Evolutionary conservation across 208 protist genomes (phyloP), one percentile per base, ranked within the genome.

Genomic region (Crithidia bombi): DNA sequence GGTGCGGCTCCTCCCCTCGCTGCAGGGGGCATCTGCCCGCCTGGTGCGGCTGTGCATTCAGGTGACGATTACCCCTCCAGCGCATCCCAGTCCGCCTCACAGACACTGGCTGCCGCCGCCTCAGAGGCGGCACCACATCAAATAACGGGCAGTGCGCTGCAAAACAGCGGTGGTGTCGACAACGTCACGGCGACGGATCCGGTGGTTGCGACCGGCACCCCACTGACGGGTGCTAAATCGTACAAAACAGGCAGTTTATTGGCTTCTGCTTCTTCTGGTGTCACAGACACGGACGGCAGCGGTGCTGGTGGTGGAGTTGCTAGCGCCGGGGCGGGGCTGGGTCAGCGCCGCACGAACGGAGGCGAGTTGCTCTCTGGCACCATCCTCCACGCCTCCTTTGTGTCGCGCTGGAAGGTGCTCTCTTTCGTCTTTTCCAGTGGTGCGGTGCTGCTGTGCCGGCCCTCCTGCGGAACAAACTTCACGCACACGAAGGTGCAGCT

Each of bases 341-440:
- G 65, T n/a, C 38, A 44, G 43, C 44, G 59, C 30, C 59, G 44
- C 30, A 21, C 44, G 2, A 65, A 38, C 32, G 58, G 41, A 4
- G 11, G 19, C 17, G 65, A 52, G 41, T 30, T 55, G 65, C 32
- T 75, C 14, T 66, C 70, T 11, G 79, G 74, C 32, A 69, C 79
- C 11, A 89, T 93, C 30, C 55, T 90, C 11, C 78, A 90, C 55
- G 76, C 68, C 12, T 61, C 62, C 26, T 85, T 83, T 62, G 57
- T 71, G 25, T 38, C 65, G 4, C 58, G 61, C 38, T 65, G 83
- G 50, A 64, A 74, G 59, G 61, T 90, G 33, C 66, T 87, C 17
- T 65, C 79, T 28, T 75, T 90, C 12, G 79, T 89, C 44, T 74
- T 90, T 14, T 85, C 82, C 25, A 86, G 74, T 67, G 87, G 85